Evolutionary conservation across 2,329 filamentous ascomycete genomes (phyloP), one percentile per base, ranked within the genome.

Genomic region (Eutypella sp.): DNA sequence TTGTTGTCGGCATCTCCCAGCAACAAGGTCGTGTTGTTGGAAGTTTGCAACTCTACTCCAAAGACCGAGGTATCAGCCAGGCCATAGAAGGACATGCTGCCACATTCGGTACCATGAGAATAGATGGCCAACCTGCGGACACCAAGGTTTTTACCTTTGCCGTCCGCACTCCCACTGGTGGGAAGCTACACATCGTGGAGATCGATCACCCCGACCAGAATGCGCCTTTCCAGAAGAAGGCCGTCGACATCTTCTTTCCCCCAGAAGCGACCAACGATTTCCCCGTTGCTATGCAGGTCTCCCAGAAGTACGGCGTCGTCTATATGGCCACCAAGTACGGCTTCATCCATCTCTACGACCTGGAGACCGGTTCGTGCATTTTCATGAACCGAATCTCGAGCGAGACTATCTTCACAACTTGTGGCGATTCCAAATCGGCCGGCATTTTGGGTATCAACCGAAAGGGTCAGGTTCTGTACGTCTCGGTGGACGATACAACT

Each of bases 361-460:
- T 99, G 47, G 95, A 99, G 74, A 93, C 88, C 7, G 95, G 89
- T 47, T 87, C 87, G 11, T 95, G 89, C 66, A 93, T 99, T 65
- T 99, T 96, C 80, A 95, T 99, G 90, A 99, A 99, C 78, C 87
- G 95, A 59, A 99, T 99, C 62, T 99, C 93, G 27, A 96, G 90
- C 74, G 93, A 99, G 66, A 99, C 93, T 22, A 97, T 99, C 66
- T 99, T 99, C 73, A 95, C 92, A 22, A 96, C 91, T 18, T 86
- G 89, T 40, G 74, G 84, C 29, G 93, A 99, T 65, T 79, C 80
- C 45, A 84, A 90, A 19, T 95, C 89, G 16, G 82, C 85, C 39
- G 95, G 95, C 58, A 86, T 99, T 52, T 80, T 99, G 44, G 90
- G 89, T 57, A 92, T 99, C 65, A 99, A 99, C 74, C 85, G 95